Evolutionary conservation across 352 stramenopile genomes (phyloP), one percentile per base, ranked within the genome.

Genomic region (Globisporangium abappressorium): DNA sequence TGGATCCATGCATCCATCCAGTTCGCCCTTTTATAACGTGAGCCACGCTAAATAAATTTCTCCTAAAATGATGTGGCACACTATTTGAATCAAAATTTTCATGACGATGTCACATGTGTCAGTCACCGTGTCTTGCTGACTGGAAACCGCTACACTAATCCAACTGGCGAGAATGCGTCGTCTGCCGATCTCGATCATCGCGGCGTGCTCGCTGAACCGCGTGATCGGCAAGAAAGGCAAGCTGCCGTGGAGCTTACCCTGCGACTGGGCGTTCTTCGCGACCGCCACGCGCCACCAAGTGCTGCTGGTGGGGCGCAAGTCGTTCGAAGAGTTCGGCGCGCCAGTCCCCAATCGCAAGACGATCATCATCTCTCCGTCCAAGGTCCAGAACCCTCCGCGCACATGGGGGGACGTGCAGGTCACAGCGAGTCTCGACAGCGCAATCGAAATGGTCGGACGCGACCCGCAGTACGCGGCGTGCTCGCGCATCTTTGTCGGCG

Each of bases 221-320:
- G 81, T 82, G 46, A 94, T 92, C 61, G 85, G 85, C 9, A 70
- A 68, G 30, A 61, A 70, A 22, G 85, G 84, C 5, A 71, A 60
- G 22, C 68, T 92, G 49, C 85, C 85, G 24, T 94, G 85, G 85
- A 63, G 66, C 18, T 57, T 94, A 20, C 81, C 85, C 14, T 73
- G 71, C 2, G 85, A 94, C 64, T 94, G 85, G 85, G 61, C 80
- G 12, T 94, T 87, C 70, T 93, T 93, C 71, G 76, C 70, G 54
- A 84, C 80, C 8, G 66, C 71, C 4, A 90, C 82, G 41, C 71
- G 64, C 15, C 62, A 68, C 14, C 82, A 92, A 56, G 82, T 90
- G 72, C 73, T 91, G 56, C 69, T 93, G 36, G 76, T 92, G 33
- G 85, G 85, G 18, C 80, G 83, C 26, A 68, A 70, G 51, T 93